Percentiles rank a stretch among this genome's conserved stretches.
Evolutionary conservation across 179 eudicot species (phyloP).

Genomic region (Gypsophila paniculata): DNA sequence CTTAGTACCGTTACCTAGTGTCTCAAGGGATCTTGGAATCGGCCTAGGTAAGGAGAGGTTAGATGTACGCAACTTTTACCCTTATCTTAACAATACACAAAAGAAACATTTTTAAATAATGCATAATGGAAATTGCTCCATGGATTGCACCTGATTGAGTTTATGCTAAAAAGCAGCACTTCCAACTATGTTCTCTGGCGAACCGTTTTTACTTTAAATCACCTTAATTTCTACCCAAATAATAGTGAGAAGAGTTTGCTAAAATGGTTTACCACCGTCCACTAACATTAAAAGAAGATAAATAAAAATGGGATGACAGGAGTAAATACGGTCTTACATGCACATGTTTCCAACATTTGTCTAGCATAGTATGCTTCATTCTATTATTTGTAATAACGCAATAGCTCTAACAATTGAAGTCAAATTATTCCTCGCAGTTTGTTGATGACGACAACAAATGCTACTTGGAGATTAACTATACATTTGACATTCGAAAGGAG

Average conservation of each 20-base stretch:
- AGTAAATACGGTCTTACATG: not conserved
- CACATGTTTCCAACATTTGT: not conserved
- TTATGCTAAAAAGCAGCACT: too few relatives aligned
- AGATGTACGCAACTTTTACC: not conserved
- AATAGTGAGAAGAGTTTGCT: not conserved
- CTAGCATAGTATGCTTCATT: not conserved
- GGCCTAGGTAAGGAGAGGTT: not conserved
- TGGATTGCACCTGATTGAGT: too few relatives aligned
- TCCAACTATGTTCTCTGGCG: too few relatives aligned
- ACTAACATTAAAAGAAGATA: not conserved
- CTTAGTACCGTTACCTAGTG: not conserved
- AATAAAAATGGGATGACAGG: not conserved
- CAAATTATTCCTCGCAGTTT: conserved; percentile 21
- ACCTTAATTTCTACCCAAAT: not conserved
- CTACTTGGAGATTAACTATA: conserved; percentile 39
- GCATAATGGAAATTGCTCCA: too few relatives aligned
- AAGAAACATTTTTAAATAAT: too few relatives aligned
- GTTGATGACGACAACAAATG: conserved; percentile 39
- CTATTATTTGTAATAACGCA: not conserved
- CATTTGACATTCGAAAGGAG: conserved; percentile 37
- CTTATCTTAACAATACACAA: too few relatives aligned
- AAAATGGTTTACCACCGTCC: not conserved
- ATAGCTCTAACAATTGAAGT: not conserved
- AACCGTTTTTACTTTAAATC: not conserved
- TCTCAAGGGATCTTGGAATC: not conserved